phyloP scores from a whole-genome alignment of 495 filamentous ascomycete species.

The Annulohypoxylon maeteangense region DNA sequence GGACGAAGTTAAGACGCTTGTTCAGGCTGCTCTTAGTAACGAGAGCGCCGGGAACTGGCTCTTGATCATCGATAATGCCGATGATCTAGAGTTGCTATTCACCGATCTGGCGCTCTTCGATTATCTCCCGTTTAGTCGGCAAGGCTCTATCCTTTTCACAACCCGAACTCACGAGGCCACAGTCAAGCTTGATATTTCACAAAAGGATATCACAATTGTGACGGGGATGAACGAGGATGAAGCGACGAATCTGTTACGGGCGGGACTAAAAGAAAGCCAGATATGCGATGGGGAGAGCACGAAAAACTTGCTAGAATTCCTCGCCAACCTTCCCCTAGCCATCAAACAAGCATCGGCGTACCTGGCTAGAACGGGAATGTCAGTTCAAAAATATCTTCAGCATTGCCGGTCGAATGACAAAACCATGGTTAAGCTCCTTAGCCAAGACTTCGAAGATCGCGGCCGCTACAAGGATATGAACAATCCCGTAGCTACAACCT shows the following conservation, averaged over 20 bases:
- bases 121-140: neutral
- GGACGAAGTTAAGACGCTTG: no score
- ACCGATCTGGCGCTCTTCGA: neutral
- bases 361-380: neutral
- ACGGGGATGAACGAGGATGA: neutral
- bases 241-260: neutral
- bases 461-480: neutral
- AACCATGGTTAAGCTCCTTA: neutral
- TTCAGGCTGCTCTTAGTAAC: no score
- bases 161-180: neutral
- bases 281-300: neutral
- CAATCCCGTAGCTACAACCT: neutral
- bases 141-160: neutral
- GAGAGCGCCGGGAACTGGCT: no score
- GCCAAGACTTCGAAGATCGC: neutral
- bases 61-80: neutral
- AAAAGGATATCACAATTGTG: neutral
- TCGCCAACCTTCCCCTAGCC: neutral
- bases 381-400: neutral
- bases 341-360: neutral
- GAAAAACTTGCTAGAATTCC: neutral
- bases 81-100: neutral
- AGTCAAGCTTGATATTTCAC: neutral
- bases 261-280: neutral
- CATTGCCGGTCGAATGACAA: neutral